Base-by-base conservation (phyloP, 768 basidiomycete species). In the Pleurotus pulmonarius region DNA sequence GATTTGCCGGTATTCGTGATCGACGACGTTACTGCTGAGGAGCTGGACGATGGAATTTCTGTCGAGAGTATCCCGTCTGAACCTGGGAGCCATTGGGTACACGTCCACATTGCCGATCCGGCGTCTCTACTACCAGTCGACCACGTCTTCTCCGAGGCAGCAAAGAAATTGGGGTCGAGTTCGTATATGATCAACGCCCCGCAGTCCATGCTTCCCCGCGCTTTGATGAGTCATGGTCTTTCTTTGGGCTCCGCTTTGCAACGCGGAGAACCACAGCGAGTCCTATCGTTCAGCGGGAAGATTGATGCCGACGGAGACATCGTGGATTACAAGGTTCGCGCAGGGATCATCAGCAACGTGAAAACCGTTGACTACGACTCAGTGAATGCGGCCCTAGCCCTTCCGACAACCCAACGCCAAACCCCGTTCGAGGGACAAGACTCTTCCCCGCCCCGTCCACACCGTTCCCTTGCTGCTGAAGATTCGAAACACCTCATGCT, bases 1-100 rank as follows among this genome's bases (percentile, higher is more conserved):
- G 65, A 86, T 58, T 65, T 88, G 59, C 83, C 83, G 0, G 91
- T 93, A 4, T 98, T 87, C 67, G 87, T 95, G 16, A 86, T 99
- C 55, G 97, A 99, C 64, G 90, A 92, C 58, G 60, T 75, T 0
- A 66, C 63, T 5, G 94, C 97, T 0, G 71, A 88, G 63, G 97
- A 99, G 65, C 79, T 98, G 18, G 97, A 99, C 66, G 97, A 99
- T 67, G 97, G 94, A 2, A 63, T 99, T 29, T 95, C 94, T 1
- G 65, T 98, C 26, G 90, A 96, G 60, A 65, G 71, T n/a, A 77
- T 87, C 29, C 75, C 80, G 4, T 71, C 72, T 3, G 83, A 89
- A 47, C 82, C 83, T 2, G 80, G 76, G 13, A 76, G 69, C 16
- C 66, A 72, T 45, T 98, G 97, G 96, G 66, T 96, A 9, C 95